Evolutionary conservation across 1,284 basidiomycete species (phyloP).

Genomic region (Cystobasidium pallidum): DNA sequence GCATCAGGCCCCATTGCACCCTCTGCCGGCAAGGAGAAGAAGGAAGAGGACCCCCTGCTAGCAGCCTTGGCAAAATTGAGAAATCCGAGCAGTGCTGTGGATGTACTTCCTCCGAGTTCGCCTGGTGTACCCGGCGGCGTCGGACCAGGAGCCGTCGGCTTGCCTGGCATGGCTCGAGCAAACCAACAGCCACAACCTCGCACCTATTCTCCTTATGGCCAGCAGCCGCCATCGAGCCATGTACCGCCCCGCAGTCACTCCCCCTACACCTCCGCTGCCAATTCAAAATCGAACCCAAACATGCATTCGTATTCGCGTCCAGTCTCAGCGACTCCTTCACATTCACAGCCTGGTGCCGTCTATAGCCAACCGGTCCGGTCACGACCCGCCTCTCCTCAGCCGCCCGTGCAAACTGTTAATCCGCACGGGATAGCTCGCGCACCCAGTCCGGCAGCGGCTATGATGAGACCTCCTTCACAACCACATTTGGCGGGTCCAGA

Average conservation of each 20-base stretch:
- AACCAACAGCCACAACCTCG: constrained; percentile 1
- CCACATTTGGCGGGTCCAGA: constrained; percentile 3
- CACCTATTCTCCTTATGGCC: constrained; percentile 25
- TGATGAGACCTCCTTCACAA: constrained; percentile 43
- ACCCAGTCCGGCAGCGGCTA: constrained; percentile 38
- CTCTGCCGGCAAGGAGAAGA: constrained; percentile 30
- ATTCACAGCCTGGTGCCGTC: constrained; percentile 14
- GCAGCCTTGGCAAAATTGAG: constrained; percentile 42
- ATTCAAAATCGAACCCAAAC: constrained; percentile 23
- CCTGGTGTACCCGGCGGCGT: constrained; percentile 20
- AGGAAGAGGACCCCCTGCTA: constrained; percentile 39
- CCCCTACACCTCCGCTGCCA: constrained; percentile 26
- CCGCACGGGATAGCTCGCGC: constrained; percentile 25
- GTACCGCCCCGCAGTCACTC: constrained; percentile 27
- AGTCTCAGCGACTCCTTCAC: constrained; percentile 14
- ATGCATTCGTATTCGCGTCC: constrained; percentile 21
- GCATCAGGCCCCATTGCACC: constrained; percentile 3
- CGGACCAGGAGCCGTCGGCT: constrained; percentile 15
- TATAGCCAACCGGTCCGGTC: constrained; percentile 30
- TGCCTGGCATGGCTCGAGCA: constrained; percentile 19
- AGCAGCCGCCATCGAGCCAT: neutral
- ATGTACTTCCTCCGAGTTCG: constrained; percentile 32
- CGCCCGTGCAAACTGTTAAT: constrained; percentile 14
- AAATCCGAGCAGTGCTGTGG: constrained; percentile 39
- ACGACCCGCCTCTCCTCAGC: constrained; percentile 35